Evolutionary conservation across 2,329 filamentous ascomycete genomes (phyloP), one percentile per base, ranked within the genome.

Genomic region (Coleophoma eucalyptorum): DNA sequence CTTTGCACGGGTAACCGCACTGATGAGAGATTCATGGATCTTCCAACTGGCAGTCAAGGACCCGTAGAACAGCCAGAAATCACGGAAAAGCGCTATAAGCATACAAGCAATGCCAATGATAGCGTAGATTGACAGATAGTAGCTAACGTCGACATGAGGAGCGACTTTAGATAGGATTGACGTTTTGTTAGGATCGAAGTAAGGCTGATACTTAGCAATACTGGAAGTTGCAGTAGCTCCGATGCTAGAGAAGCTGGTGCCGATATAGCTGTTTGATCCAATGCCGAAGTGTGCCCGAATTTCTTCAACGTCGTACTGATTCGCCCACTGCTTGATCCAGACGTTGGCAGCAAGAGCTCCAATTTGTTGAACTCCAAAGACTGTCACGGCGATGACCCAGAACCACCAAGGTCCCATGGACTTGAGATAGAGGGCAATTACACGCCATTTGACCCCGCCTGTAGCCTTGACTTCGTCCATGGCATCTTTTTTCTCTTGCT

Each of bases 341-440:
- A 97, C 72, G 62, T 94, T 97, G 34, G 91, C 95, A 1, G 87
- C 90, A 2, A 97, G 87, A 20, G 88, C 88, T 4, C 88, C 87
- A 33, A 96, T 67, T 66, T 99, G 94, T 65, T 97, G 92, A 42
- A 87, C 72, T 26, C 79, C 78, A 64, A 99, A 97, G 35, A 92
- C 85, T 4, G 84, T 58, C 13, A 84, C 71, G 18, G 92, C 88
- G 34, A 89, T 72, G 44, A 87, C 68, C 94, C 94, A 99, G 72
- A 96, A 99, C 78, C 90, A 92, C 90, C 91, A 96, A 4, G 86
- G 79, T n/a, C 94, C 94, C 94, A 99, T 99, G 56, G 92, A 82
- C 52, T 72, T 73, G 16, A 99, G 79, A 66, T 99, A 99, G 65
- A 96, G 83, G 54, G 84, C 75, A 62, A 99, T 87, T 47, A 96